phyloP scores from a whole-genome alignment of 257 asterid genomes.

The Ligustrum vulgare region DNA sequence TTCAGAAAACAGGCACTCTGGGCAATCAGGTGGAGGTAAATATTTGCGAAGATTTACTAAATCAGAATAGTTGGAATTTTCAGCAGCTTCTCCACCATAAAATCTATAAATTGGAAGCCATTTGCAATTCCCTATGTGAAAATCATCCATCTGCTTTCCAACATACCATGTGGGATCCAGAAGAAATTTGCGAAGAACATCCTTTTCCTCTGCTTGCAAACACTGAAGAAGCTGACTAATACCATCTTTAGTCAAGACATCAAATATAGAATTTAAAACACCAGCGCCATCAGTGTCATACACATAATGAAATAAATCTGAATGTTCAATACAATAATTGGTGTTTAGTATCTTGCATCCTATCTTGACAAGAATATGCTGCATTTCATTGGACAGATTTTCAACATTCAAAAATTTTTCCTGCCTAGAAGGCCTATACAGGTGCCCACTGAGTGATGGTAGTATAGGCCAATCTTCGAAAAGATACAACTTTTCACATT shows the following conservation, averaged over 20 bases:
- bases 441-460: slow-evolving; percentile 73
- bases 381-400: slow-evolving; percentile 67
- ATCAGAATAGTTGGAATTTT: slow-evolving; percentile 62
- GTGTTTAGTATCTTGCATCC: slow-evolving; percentile 77
- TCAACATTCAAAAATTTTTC: slow-evolving; percentile 58
- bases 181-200: slow-evolving; percentile 77
- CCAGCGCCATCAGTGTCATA: slow-evolving; percentile 71
- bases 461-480: slow-evolving; percentile 96
- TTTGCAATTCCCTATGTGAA: slow-evolving; percentile 81
- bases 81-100: slow-evolving; percentile 56
- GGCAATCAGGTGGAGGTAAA: slow-evolving; percentile 76
- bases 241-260: slow-evolving; percentile 61
- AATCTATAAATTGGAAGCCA: slow-evolving; percentile 83
- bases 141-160: slow-evolving; percentile 65
- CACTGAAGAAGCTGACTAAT: slow-evolving; percentile 59
- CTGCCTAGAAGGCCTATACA: slow-evolving; percentile 66
- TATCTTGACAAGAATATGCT: slow-evolving; percentile 62
- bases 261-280: slow-evolving; percentile 73
- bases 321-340: slow-evolving; percentile 59
- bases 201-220: slow-evolving; percentile 78
- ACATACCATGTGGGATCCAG: slow-evolving; percentile 82
- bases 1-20: slow-evolving; percentile 56
- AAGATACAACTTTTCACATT: slow-evolving; percentile 59
- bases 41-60: slow-evolving; percentile 72
- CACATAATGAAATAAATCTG: slow-evolving; percentile 66